Evolutionary conservation across 2,329 filamentous ascomycete species (phyloP), one percentile per base, ranked within the genome.

Genomic region (Trichoderma atroviride): DNA sequence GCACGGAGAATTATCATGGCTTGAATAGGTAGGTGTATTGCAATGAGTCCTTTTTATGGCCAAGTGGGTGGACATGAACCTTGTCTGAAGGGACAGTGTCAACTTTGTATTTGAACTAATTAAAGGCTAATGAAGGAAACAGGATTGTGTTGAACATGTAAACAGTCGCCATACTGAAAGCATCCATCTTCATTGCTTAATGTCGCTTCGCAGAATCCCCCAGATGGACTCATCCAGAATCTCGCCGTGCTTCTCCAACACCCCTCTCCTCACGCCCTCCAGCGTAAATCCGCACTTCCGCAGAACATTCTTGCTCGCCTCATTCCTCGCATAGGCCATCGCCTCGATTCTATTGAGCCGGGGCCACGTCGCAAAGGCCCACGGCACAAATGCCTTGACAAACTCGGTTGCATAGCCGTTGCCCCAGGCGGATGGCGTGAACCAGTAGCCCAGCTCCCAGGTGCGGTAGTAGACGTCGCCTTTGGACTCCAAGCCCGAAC

Each of bases 401-500:
- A 80, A 82, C 71, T 81, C 82, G 1, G 78, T 81, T 61, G 78
- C 80, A 65, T 83, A 79, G 1, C 85, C 85, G 24, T 77, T 78
- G 0, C 84, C 83, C 85, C 84, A 84, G 59, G 78, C 74, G 4
- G 75, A 72, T 52, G 76, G 77, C 0, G 77, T 81, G 24, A 84
- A 43, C 81, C 82, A 86, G 76, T 86, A 87, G 6, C 84, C 85
- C 0, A 86, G 13, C 76, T 86, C 83, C 74, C 80, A 79, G 5
- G 80, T 83, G 58, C 79, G 77, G 70, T 77, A 79, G 68, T 84
- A 79, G 70, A 82, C 76, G 60, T 83, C 81, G 16, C 72, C 71
- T 13, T 75, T 70, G 4, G 76, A 70, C 50, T 76, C 77, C 37
- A 86, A 72, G 40, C 83, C 81, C 11, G 85, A 76, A 63, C 74